A percentile compares a stretch with the other conserved stretches of the same genome.
phyloP scores from a whole-genome alignment of 495 filamentous ascomycete genomes.

The Penicillium desertorum region DNA sequence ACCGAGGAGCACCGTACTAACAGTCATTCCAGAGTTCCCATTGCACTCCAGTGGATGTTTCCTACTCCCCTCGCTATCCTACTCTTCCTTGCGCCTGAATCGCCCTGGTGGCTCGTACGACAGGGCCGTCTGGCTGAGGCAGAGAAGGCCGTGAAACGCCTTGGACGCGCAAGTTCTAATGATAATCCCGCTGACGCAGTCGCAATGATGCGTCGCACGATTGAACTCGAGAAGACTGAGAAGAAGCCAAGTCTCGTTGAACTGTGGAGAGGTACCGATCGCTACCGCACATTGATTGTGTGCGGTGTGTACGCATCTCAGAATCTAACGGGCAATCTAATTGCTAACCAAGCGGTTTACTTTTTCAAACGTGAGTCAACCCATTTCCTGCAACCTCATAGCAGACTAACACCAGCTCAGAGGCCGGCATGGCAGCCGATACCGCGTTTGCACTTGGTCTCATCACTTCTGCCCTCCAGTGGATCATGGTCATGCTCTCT shows the following conservation, averaged over 20 bases:
- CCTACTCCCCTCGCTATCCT: constrained; percentile 40
- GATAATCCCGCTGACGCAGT: constrained; percentile 29
- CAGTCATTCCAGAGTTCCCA: constrained; percentile 38
- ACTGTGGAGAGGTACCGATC: constrained; percentile 31
- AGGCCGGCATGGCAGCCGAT: constrained; percentile 35
- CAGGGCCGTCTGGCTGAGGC: constrained; percentile 44
- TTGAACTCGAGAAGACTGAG: constrained; percentile 56
- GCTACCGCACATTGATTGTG: constrained; percentile 31
- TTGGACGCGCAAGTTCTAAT: constrained; percentile 29
- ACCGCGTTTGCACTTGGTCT: constrained; percentile 47
- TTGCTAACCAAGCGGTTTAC: constrained; percentile 31
- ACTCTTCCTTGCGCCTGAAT: constrained; percentile 49
- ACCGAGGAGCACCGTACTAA: constrained; percentile 34
- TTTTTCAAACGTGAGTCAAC: constrained; percentile 31
- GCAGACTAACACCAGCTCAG: constrained; percentile 28
- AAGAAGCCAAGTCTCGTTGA: constrained; percentile 42
- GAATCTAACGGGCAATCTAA: constrained; percentile 31
- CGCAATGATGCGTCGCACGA: constrained; percentile 72
- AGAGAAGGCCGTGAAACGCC: constrained; percentile 35
- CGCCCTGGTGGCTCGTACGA: constrained; percentile 51
- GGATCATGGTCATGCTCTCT: constrained; percentile 53
- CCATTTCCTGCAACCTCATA: constrained; percentile 18
- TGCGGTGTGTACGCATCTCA: constrained; percentile 33
- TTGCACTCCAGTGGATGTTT: constrained; percentile 51
- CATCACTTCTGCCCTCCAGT: constrained; percentile 52